Percentiles rank a stretch among this genome's conserved stretches.
Evolutionary conservation across 225 moss, liverwort and hornwort genomes (phyloP).

Genomic region (Marchantia polymorpha): DNA sequence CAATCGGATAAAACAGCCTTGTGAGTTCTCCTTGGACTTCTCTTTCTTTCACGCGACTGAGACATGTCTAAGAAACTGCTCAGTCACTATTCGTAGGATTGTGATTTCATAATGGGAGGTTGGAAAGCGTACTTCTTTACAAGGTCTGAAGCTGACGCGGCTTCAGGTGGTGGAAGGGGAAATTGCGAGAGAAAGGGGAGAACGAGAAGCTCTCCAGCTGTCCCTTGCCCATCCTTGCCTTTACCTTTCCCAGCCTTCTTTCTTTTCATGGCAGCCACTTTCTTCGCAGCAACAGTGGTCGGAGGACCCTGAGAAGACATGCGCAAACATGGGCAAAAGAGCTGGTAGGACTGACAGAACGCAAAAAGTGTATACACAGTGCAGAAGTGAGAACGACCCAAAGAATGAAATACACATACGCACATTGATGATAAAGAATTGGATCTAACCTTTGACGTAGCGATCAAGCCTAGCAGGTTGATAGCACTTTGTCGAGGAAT

Average conservation of each 20-base stretch:
- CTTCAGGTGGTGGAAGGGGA: conserved; percentile 53
- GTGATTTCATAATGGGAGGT: background rate
- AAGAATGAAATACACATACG: background rate
- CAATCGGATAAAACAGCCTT: background rate
- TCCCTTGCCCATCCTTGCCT: conserved; percentile 48
- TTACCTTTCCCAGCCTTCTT: conserved; percentile 64
- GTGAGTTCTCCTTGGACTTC: background rate
- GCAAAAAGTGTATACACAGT: background rate
- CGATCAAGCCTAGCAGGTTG: conserved; percentile 70
- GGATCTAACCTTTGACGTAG: conserved; percentile 54
- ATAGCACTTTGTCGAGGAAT: conserved; percentile 74
- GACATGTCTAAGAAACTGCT: background rate
- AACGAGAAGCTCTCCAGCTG: conserved; percentile 69
- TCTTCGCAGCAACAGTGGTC: conserved; percentile 52
- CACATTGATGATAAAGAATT: background rate
- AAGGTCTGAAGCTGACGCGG: conserved; percentile 48
- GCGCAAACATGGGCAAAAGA: background rate
- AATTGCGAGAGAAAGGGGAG: conserved; percentile 72
- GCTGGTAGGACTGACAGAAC: background rate
- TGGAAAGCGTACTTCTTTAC: conserved; percentile 47
- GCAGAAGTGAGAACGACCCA: background rate
- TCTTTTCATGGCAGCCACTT: conserved; percentile 59
- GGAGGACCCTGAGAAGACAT: conserved; percentile 53
- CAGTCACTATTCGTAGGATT: background rate
- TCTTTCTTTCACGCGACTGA: background rate